These are phyloP conservation scores for Trichoderma lentiforme DNA, from an alignment of 2,329 filamentous ascomycete genomes.

Conservation along the genomic window DNA sequence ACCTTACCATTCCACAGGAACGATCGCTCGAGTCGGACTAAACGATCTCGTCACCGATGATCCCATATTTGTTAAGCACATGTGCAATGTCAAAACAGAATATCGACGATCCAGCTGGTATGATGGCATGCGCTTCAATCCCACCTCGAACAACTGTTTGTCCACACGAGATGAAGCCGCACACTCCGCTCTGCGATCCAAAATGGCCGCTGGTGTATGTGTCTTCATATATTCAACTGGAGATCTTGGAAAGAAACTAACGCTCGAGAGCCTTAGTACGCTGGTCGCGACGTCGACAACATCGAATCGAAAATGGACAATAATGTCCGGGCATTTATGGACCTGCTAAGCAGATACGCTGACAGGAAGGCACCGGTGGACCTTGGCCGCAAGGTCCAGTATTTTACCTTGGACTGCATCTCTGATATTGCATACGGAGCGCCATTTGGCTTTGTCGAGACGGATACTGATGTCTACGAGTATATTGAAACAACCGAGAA, in stretches of 20 bases:
- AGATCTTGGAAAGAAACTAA: neutral
- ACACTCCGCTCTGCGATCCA: slow-evolving; percentile 43
- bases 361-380: slow-evolving; percentile 18
- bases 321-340: slow-evolving; percentile 18
- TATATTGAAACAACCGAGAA: slow-evolving; percentile 43
- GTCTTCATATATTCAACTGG: too few species aligned
- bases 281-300: slow-evolving; percentile 47
- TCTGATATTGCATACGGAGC: slow-evolving; percentile 51
- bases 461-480: slow-evolving; percentile 46
- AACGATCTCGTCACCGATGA: slow-evolving; percentile 47
- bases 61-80: slow-evolving; percentile 41
- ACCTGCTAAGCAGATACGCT: slow-evolving; percentile 20
- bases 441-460: slow-evolving; percentile 47
- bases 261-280: slow-evolving; percentile 38
- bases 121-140: slow-evolving; percentile 48
- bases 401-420: slow-evolving; percentile 56
- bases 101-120: slow-evolving; percentile 43
- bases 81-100: slow-evolving; percentile 36
- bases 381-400: slow-evolving; percentile 46
- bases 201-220: slow-evolving; percentile 46
- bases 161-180: slow-evolving; percentile 25
- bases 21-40: slow-evolving; percentile 36
- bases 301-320: slow-evolving; percentile 39
- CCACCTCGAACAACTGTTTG: slow-evolving; percentile 27
- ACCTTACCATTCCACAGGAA: slow-evolving; percentile 22